These are phyloP conservation scores for Parafenestella ontariensis DNA, from an alignment of 2,329 filamentous ascomycete species.

Conservation along the genomic window DNA sequence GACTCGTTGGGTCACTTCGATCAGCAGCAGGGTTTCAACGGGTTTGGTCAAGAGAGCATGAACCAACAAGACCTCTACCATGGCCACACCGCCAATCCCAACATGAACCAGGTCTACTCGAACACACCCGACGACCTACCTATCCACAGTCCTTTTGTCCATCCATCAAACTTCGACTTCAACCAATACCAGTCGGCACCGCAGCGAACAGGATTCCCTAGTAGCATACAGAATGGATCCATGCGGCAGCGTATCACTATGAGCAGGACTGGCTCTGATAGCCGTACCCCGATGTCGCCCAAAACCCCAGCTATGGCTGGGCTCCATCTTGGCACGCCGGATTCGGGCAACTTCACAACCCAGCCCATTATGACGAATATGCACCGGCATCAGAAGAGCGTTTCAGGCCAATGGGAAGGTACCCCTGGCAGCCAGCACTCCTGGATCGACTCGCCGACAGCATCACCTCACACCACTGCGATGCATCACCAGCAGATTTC, in stretches of 20 bases:
- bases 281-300: constrained; percentile 81
- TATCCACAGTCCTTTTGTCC: constrained; percentile 87
- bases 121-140: constrained; percentile 91
- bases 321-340: constrained; percentile 74
- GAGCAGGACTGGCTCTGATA: constrained; percentile 71
- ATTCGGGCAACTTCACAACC: constrained; percentile 74
- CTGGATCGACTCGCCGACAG: constrained; percentile 87
- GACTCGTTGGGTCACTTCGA: constrained; percentile 69
- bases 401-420: constrained; percentile 89
- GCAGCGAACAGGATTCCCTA: constrained; percentile 56
- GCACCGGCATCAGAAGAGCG: constrained; percentile 77
- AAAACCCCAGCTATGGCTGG: constrained; percentile 80
- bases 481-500: constrained; percentile 80
- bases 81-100: constrained; percentile 58
- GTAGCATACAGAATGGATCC: constrained; percentile 42
- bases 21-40: constrained; percentile 49
- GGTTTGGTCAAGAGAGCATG: constrained; percentile 64
- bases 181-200: constrained; percentile 75
- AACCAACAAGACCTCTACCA: constrained; percentile 64
- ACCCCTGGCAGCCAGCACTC: constrained; percentile 84
- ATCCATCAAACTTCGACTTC: constrained; percentile 73
- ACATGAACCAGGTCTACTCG: constrained; percentile 79
- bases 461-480: constrained; percentile 75
- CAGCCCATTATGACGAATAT: constrained; percentile 78
- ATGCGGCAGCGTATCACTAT: constrained; percentile 51